phyloP scores from a whole-genome alignment of 805 yeast genomes.

The Kluyveromyces aestuarii region DNA sequence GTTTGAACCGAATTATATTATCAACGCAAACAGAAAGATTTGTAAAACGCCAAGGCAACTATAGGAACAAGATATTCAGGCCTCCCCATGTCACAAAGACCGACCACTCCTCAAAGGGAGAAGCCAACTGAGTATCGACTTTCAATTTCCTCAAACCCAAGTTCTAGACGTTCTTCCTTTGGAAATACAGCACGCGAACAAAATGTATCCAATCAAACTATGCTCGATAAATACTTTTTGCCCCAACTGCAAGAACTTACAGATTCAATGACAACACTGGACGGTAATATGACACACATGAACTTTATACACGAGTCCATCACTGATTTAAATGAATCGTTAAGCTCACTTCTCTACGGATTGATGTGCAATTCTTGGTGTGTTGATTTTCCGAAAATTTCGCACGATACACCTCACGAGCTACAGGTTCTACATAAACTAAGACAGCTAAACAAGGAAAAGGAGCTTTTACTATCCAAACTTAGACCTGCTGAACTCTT shows the following conservation, averaged over 20 bases:
- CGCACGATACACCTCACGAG: slow-evolving; percentile 21
- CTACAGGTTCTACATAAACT: slow-evolving; percentile 13
- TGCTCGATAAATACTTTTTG: slow-evolving; percentile 29
- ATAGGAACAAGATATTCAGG: background rate
- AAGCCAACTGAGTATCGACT: slow-evolving; percentile 30
- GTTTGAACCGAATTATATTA: too few relatives aligned
- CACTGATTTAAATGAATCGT: slow-evolving; percentile 63
- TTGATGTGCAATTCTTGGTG: slow-evolving; percentile 83
- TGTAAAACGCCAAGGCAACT: background rate
- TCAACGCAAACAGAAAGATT: too few relatives aligned
- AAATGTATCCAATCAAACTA: slow-evolving; percentile 6
- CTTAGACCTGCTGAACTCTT: background rate
- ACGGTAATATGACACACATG: slow-evolving; percentile 47
- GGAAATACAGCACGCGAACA: slow-evolving; percentile 8
- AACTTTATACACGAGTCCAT: slow-evolving; percentile 54
- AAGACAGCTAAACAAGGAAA: slow-evolving; percentile 14
- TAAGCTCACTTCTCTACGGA: slow-evolving; percentile 71
- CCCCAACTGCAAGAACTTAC: slow-evolving; percentile 37
- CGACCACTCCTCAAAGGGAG: slow-evolving; percentile 1
- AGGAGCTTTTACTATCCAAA: slow-evolving; percentile 8
- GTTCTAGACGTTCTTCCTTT: slow-evolving; percentile 27
- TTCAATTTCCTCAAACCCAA: slow-evolving; percentile 32
- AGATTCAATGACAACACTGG: slow-evolving; percentile 47
- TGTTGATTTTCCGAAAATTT: slow-evolving; percentile 47
- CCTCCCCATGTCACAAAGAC: background rate